Evolutionary conservation across 2,329 filamentous ascomycete species (phyloP), one percentile per base, ranked within the genome.

Genomic region (Ceratocystis albifundus): DNA sequence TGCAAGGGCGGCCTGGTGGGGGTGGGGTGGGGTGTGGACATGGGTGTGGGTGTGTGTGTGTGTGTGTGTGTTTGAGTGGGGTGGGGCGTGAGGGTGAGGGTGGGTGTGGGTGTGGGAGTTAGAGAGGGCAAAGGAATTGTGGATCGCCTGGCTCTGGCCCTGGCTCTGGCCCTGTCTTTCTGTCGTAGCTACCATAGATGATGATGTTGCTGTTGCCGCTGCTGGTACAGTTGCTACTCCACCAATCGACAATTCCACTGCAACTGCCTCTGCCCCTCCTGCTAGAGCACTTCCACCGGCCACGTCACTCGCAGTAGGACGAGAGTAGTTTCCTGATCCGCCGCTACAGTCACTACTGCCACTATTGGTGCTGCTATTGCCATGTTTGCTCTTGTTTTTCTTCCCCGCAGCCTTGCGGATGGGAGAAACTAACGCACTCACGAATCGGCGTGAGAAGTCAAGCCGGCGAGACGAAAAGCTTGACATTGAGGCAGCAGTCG

Each of bases 361-460:
- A n/a, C 48, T 50, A 20, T 4, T 50, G 7, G 17, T 10, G 46
- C 25, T 28, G n/a, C 22, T 28, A 6, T 41, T 22, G 45, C 12
- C 32, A 15, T 28, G 20, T 46, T 64, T 64, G 45, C 15, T 3
- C 5, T 53, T 30, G 62, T 28, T 15, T n/a, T 36, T 30, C 45
- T 20, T 45, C 20, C 65, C 65, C 6, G 65, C 32, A 6, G 22
- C 65, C 30, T 61, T 50, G 17, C 59, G 25, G 25, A 66, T 66
- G 1, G 65, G 65, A 20, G 55, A 30, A n/a, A 66, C 65, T 12
- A 66, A 28, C 6, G 65, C 65, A 62, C 46, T 66, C 6, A 66
- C 65, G 4, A 66, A 57, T 5, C 65, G 20, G 12, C 48, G 61
- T 1, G 65, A 66, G 45, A 66, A 66, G 12, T 62, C 61, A 12